phyloP scores from a whole-genome alignment of 1,139 yeast species.

The Yamadazyma sp. region DNA sequence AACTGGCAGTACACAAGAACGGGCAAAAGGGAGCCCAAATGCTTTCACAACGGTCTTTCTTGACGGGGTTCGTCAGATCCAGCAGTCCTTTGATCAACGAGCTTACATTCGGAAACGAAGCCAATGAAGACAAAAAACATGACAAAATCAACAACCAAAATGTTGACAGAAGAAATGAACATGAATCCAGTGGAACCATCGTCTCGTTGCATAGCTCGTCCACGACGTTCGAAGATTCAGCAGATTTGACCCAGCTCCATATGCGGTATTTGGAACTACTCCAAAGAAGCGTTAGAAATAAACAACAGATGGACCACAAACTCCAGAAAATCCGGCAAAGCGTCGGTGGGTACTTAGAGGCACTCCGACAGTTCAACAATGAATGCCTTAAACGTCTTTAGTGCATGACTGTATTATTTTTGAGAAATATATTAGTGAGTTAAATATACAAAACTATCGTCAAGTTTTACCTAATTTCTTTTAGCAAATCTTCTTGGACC shows the following conservation, averaged over 20 bases:
- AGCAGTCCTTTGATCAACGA: conserved; percentile 1
- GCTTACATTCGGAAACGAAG: not conserved
- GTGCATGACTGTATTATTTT: not conserved
- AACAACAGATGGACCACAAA: not conserved
- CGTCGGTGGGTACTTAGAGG: not conserved
- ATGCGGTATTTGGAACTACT: not conserved
- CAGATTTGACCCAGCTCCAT: not conserved
- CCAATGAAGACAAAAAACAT: not conserved
- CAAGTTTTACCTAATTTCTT: conserved; percentile 61
- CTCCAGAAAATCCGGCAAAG: not conserved
- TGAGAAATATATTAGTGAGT: conserved; percentile 3
- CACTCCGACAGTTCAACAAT: not conserved
- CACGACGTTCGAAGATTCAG: too few species aligned
- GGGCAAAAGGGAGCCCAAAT: not conserved
- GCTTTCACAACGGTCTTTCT: too few species aligned
- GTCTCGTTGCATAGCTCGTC: too few species aligned
- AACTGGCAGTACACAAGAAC: not conserved
- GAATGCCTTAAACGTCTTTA: not conserved
- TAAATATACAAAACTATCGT: conserved; percentile 13
- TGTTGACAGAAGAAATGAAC: not conserved
- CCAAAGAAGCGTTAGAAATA: not conserved
- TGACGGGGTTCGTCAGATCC: not conserved
- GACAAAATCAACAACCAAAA: not conserved
- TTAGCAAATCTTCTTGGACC: conserved; percentile 93
- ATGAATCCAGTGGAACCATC: too few species aligned